Conservation (phyloP, 2,329 filamentous ascomycete species). For the Magnaporthales sp. region DNA sequence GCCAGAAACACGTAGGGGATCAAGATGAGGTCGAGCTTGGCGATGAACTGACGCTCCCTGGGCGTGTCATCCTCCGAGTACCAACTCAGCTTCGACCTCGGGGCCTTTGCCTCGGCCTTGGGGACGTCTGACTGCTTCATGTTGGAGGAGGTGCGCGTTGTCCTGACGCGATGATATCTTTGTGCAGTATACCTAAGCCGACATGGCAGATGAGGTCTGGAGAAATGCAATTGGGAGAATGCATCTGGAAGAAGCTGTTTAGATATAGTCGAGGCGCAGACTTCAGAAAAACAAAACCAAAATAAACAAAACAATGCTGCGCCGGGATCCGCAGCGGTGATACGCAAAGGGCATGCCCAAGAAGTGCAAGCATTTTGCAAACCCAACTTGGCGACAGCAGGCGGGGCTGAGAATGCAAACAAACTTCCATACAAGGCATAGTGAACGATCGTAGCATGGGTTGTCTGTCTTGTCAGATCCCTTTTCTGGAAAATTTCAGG, state of each 20-base stretch:
- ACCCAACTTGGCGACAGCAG: neutral
- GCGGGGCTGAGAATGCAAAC: neutral
- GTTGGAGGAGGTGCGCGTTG: neutral
- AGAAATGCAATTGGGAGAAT: neutral
- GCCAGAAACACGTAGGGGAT: conserved; percentile 46
- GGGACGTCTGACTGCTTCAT: neutral
- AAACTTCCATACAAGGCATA: neutral
- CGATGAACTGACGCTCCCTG: conserved; percentile 40
- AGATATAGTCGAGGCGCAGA: neutral
- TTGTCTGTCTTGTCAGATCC: neutral
- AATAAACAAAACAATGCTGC: neutral
- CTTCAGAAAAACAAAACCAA: neutral
- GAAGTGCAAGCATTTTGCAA: neutral
- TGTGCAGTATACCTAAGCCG: neutral
- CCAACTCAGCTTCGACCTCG: conserved; percentile 32
- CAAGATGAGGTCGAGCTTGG: conserved; percentile 46
- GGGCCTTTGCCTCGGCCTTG: neutral
- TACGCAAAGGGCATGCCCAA: neutral
- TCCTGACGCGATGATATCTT: neutral
- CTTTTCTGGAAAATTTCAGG: neutral
- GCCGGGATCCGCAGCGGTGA: too few species aligned
- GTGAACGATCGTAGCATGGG: neutral
- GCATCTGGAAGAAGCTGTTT: neutral
- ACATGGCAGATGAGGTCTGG: neutral
- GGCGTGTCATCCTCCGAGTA: conserved; percentile 38